Evolutionary conservation across 306 rosid species (phyloP), one percentile per base, ranked within the genome.

Genomic region (Cyamopsis tetragonoloba): DNA sequence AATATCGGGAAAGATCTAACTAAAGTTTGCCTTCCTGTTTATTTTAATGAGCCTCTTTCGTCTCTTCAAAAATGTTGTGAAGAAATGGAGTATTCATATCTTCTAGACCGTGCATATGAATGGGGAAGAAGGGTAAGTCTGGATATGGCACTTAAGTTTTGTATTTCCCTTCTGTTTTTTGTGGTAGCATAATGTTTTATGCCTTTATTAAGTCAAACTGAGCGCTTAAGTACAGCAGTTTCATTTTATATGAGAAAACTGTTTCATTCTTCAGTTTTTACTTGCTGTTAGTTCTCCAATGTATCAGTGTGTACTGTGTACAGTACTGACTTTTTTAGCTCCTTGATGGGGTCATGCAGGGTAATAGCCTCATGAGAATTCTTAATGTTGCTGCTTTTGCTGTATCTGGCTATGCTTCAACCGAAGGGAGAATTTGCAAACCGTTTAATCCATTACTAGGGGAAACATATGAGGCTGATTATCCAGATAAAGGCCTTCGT

Each of bases 351-450:
- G 63, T 55, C 48, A 48, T 65, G 75, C 86, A 92, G 98, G 98
- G 98, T 69, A 86, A 92, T 70, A 73, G 84, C 68, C 92, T 89
- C 70, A 85, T 89, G 98, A 84, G 98, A 73, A 89, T 92, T 72
- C 92, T 92, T 46, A 89, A 92, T 53, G 96, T 92, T 62, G 98
- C 96, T 82, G 98, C 98, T 68, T 92, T 92, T 85, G 98, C 98
- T 70, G 91, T 89, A 47, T 92, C 98, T 39, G 98, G 88, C 23
- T 92, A 92, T 87, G 95, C 96, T 74, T 92, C 98, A 58, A 92
- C 96, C 19, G 98, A 89, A 79, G 98, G 98, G 77, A 84, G 90
- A 82, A 87, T 81, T 47, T 89, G 96, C 80, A 92, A 92, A 74
- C 98, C 98, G 6, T 92, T 92, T 57, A 92, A 92, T 79, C 98